phyloP scores from a whole-genome alignment of 352 stramenopile species.

The Pythium phragmitis region DNA sequence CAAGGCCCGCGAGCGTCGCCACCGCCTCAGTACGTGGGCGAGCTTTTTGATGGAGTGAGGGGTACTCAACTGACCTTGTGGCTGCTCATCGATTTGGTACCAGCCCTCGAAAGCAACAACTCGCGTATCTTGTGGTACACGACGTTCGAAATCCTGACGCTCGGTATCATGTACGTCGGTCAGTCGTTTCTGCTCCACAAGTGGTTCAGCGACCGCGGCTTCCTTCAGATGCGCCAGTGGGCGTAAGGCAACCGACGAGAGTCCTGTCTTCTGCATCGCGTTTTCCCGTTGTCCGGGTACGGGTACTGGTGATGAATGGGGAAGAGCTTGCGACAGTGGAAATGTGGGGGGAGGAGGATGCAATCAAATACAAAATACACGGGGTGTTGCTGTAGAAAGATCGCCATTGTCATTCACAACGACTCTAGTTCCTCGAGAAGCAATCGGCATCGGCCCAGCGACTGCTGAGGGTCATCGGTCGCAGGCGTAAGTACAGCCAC shows the following conservation, averaged over 20 bases:
- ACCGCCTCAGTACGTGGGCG: slow-evolving; percentile 60
- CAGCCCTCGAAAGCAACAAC: slow-evolving; percentile 78
- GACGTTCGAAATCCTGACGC: slow-evolving; percentile 57
- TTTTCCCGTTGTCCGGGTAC: background rate
- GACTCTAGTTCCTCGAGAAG: slow-evolving; percentile 15
- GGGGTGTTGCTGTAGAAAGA: background rate
- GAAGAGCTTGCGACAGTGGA: background rate
- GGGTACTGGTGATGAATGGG: background rate
- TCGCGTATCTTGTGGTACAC: slow-evolving; percentile 81
- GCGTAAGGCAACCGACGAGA: slow-evolving; percentile 25
- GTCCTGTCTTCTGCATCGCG: background rate
- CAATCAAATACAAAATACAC: slow-evolving; percentile 9
- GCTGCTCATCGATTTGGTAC: background rate
- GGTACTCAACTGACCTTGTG: background rate
- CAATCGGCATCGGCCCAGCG: background rate
- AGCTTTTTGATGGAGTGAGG: background rate
- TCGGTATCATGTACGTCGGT: slow-evolving; percentile 67
- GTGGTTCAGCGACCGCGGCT: slow-evolving; percentile 81
- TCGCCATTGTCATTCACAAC: background rate
- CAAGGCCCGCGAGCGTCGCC: slow-evolving; percentile 58
- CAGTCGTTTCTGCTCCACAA: slow-evolving; percentile 84
- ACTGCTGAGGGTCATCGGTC: background rate
- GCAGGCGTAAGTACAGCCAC: background rate
- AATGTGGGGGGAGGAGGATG: background rate
- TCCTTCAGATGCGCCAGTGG: slow-evolving; percentile 70